Conservation (phyloP, 164 flowering plant genomes). For the Vitis rupestris region DNA sequence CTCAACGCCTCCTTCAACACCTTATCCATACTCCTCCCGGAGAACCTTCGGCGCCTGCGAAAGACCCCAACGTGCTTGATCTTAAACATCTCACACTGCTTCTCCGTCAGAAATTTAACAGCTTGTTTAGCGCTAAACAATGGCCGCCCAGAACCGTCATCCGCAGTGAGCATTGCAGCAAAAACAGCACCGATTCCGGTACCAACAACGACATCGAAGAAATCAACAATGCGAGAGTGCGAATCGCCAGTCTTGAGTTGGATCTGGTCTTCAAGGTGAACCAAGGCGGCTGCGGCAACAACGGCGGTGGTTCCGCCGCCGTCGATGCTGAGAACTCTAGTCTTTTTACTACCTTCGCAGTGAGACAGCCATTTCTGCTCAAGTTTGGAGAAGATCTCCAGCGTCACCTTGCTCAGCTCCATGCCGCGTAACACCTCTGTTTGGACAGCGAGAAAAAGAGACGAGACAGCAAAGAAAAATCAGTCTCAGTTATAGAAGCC, state of each 20-base stretch:
- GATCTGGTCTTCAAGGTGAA: conserved; percentile 68
- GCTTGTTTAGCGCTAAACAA: conserved; percentile 51
- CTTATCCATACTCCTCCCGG: conserved; percentile 49
- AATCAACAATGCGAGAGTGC: conserved; percentile 45
- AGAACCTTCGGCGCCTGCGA: conserved; percentile 35
- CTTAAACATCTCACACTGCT: conserved; percentile 38
- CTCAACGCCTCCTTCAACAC: conserved; percentile 41
- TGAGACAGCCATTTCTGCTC: conserved; percentile 72
- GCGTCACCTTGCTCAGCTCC: conserved; percentile 54
- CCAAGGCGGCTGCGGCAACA: conserved; percentile 50
- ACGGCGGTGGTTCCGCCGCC: conserved; percentile 60
- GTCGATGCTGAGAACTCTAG: conserved; percentile 58
- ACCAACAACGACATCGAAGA: conserved; percentile 62
- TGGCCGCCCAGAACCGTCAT: conserved; percentile 52
- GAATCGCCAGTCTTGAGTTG: conserved; percentile 53
- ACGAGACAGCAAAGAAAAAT: no score
- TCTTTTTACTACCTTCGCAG: conserved; percentile 44
- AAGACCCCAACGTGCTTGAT: conserved; percentile 24
- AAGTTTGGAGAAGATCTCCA: conserved; percentile 63
- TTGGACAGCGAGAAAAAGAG: neutral
- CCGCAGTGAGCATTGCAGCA: conserved; percentile 61
- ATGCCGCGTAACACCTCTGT: conserved; percentile 11
- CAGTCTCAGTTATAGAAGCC: neutral
- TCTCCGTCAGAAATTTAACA: conserved; percentile 24
- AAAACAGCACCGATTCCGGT: conserved; percentile 67